These are phyloP conservation scores for Aphanomyces astaci DNA, from an alignment of 352 stramenopile genomes.

Conservation along the genomic window DNA sequence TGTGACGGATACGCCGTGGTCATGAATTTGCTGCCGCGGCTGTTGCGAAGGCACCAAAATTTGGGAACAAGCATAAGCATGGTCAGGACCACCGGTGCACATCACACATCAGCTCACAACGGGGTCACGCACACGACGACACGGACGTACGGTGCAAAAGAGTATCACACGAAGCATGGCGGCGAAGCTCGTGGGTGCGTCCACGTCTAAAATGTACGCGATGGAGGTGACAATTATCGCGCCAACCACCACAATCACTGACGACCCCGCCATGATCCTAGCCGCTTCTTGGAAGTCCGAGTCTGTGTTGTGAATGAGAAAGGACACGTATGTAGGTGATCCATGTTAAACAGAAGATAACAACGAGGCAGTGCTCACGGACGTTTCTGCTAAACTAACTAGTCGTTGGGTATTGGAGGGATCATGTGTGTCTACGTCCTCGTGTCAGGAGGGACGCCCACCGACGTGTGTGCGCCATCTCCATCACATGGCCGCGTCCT, in stretches of 20 bases:
- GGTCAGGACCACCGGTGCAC: background rate
- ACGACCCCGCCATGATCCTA: conserved; percentile 53
- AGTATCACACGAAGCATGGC: conserved; percentile 30
- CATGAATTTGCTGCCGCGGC: background rate
- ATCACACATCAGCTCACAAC: background rate
- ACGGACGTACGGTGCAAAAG: conserved; percentile 28
- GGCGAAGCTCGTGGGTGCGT: conserved; percentile 33
- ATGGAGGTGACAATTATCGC: conserved; percentile 42
- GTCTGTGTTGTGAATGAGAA: conserved; percentile 58
- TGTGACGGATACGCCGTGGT: background rate
- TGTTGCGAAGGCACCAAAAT: background rate
- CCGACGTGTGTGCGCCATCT: too few species aligned
- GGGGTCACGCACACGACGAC: background rate
- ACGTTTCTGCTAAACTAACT: too few species aligned
- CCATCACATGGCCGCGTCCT: too few species aligned
- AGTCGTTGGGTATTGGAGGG: too few species aligned
- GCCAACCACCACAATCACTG: conserved; percentile 40
- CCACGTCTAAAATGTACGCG: conserved; percentile 41
- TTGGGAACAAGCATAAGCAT: conserved; percentile 19
- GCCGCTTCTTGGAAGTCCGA: conserved; percentile 57
- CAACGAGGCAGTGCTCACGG: too few species aligned
- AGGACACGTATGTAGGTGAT: conserved; percentile 42
- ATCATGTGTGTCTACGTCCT: too few species aligned
- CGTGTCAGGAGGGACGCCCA: too few species aligned
- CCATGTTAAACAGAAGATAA: too few species aligned